Base-by-base conservation (phyloP, 1,139 yeast species). In the Sugiyamaella japonica region DNA sequence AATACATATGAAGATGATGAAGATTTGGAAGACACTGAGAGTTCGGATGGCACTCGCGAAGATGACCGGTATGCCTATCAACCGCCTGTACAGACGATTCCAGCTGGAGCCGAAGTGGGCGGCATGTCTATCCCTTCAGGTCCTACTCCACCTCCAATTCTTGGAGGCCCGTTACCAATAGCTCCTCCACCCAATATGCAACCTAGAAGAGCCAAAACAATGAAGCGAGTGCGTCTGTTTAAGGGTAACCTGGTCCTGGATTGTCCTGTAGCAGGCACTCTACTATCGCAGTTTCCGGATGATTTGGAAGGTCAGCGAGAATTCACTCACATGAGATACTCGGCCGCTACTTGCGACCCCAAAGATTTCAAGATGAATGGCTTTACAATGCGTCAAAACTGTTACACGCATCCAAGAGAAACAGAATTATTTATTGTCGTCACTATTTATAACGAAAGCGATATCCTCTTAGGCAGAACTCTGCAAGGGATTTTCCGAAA, bases 391-490 rank as follows among this genome's bases (percentile, higher is more conserved):
- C 76, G 95, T 54, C 95, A 85, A 66, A 79, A 77, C 42, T 76
- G 86, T 60, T 87, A 86, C 66, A 72, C 76, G 34, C 85, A 82
- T 37, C 86, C 86, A 1, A 74, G 95, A 58, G 77, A 77, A 58
- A 87, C 95, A 0, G 95, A 87, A 69, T 73, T 87, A 52, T 76
- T 86, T 78, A 80, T 87, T 51, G 87, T 86, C 61, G 76, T 88
- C 54, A 87, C 95, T 32, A 84, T 88, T 83, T 87, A 85, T 73
- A 88, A 87, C 66, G 95, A 87, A 72, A 84, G 85, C 65, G 95
- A 88, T 61, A 73, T 85, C 17, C 74, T 85, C 45, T 74, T 87
- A 55, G 93, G 86, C 1, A 74, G 88, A 56, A 86, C 95, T 1
- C 75, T 87, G 59, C 84, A 84, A 66, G 95, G 95, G 51, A 84